These are phyloP conservation scores for Streptanthus diversifolius DNA, from an alignment of 345 rosid genomes.

Conservation along the genomic window DNA sequence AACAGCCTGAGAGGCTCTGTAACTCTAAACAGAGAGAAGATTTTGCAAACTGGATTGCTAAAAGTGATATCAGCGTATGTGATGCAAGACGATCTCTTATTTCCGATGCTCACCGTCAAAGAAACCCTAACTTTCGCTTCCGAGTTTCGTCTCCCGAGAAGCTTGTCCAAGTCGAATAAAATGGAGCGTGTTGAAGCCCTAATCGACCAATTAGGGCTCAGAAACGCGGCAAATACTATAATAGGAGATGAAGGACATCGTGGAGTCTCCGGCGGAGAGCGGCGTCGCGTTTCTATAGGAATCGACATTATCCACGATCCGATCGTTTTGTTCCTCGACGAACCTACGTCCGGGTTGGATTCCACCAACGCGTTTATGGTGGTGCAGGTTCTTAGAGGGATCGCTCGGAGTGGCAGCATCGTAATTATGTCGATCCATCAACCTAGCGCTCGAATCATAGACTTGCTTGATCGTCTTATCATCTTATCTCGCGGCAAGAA, in stretches of 20 bases:
- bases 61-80: slow-evolving; percentile 91
- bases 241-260: slow-evolving; percentile 97
- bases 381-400: slow-evolving; percentile 76
- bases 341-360: slow-evolving; percentile 91
- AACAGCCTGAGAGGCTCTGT: slow-evolving; percentile 59
- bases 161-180: slow-evolving; percentile 70
- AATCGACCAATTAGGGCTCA: slow-evolving; percentile 78
- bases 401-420: slow-evolving; percentile 82
- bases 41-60: slow-evolving; percentile 56
- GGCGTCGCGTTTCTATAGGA: slow-evolving; percentile 90
- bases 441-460: slow-evolving; percentile 66
- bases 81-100: slow-evolving; percentile 89
- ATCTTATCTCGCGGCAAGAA: slow-evolving; percentile 54
- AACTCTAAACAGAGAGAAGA: slow-evolving; percentile 60
- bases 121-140: slow-evolving; percentile 92
- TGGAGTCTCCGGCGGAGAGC: slow-evolving; percentile 92
- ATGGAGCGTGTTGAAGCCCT: slow-evolving; percentile 67
- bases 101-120: slow-evolving; percentile 88
- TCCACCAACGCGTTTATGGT: slow-evolving; percentile 94
- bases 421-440: slow-evolving; percentile 91
- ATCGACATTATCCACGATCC: slow-evolving; percentile 89
- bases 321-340: slow-evolving; percentile 76
- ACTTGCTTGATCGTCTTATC: slow-evolving; percentile 54
- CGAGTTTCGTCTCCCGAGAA: slow-evolving; percentile 77
- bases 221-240: slow-evolving; percentile 74